Conservation (phyloP, 768 basidiomycete genomes). For the Trametes meyenii region DNA sequence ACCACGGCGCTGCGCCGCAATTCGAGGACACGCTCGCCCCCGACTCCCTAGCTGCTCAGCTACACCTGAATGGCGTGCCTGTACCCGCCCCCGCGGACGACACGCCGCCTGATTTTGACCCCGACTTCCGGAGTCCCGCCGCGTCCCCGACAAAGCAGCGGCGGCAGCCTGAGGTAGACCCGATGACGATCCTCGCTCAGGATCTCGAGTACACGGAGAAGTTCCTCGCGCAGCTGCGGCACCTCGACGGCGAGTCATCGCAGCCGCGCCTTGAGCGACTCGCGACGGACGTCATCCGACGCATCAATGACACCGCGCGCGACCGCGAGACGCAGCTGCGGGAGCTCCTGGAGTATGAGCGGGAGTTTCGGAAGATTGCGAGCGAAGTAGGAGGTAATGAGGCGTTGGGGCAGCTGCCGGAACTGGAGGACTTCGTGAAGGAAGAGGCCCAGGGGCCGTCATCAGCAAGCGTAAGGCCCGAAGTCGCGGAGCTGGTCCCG, state of each 20-base stretch:
- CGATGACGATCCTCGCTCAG: conserved; percentile 72
- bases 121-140: conserved; percentile 44
- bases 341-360: conserved; percentile 74
- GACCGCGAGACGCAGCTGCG: conserved; percentile 84
- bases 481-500: conserved; percentile 28
- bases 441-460: conserved; percentile 35
- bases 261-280: conserved; percentile 58
- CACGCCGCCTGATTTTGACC: conserved; percentile 44
- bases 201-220: conserved; percentile 78
- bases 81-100: conserved; percentile 31
- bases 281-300: conserved; percentile 76
- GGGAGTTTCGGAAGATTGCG: conserved; percentile 77
- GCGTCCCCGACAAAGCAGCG: conserved; percentile 35
- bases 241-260: conserved; percentile 58
- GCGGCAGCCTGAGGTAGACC: conserved; percentile 48
- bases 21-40: conserved; percentile 27
- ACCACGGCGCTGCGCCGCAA: conserved; percentile 31
- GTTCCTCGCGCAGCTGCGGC: conserved; percentile 73
- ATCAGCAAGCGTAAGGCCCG: conserved; percentile 8
- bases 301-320: conserved; percentile 72
- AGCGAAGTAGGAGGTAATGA: conserved; percentile 79
- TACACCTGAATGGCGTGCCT: conserved; percentile 19
- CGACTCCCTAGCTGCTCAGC: conserved; percentile 21
- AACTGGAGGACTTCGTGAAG: conserved; percentile 55
- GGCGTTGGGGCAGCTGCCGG: conserved; percentile 68